phyloP scores from a whole-genome alignment of 2,329 filamentous ascomycete genomes.

The Erysiphe neolycopersici region DNA sequence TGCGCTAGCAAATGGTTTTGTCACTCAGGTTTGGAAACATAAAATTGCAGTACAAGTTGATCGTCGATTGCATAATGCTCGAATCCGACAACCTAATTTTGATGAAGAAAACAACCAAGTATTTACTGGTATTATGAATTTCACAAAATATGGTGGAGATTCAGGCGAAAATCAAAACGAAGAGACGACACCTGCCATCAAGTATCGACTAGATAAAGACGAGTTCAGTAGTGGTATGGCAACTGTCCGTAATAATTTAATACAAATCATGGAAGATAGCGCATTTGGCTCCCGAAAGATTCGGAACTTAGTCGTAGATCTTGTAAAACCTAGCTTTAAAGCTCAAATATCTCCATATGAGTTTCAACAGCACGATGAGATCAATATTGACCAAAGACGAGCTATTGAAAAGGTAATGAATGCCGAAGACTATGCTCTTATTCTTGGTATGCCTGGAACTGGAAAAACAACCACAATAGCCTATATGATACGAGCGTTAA shows the following conservation, averaged over 20 bases:
- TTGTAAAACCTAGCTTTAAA: constrained; percentile 48
- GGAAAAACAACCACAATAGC: constrained; percentile 97
- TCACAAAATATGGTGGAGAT: constrained; percentile 28
- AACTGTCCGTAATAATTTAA: constrained; percentile 72
- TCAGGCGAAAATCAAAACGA: constrained; percentile 19
- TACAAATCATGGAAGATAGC: constrained; percentile 69
- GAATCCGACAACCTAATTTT: constrained; percentile 50
- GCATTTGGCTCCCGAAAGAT: constrained; percentile 44
- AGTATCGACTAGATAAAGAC: constrained; percentile 82
- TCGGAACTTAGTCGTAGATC: constrained; percentile 56
- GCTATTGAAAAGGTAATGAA: constrained; percentile 92
- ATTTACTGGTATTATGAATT: constrained; percentile 81
- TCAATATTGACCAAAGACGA: constrained; percentile 67
- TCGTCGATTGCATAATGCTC: constrained; percentile 63
- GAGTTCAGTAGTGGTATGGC: constrained; percentile 98
- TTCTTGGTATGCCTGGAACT: constrained; percentile 92
- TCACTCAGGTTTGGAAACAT: constrained; percentile 47
- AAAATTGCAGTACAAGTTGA: constrained; percentile 77
- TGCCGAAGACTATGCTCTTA: constrained; percentile 83
- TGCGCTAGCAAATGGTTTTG: constrained; percentile 76
- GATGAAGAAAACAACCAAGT: constrained; percentile 52
- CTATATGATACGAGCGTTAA: constrained; percentile 78
- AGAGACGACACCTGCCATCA: constrained; percentile 21
- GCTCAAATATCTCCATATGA: constrained; percentile 32
- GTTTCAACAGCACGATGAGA: constrained; percentile 31